phyloP scores from a whole-genome alignment of 768 basidiomycete species.

The Collybiopsis luxurians region DNA sequence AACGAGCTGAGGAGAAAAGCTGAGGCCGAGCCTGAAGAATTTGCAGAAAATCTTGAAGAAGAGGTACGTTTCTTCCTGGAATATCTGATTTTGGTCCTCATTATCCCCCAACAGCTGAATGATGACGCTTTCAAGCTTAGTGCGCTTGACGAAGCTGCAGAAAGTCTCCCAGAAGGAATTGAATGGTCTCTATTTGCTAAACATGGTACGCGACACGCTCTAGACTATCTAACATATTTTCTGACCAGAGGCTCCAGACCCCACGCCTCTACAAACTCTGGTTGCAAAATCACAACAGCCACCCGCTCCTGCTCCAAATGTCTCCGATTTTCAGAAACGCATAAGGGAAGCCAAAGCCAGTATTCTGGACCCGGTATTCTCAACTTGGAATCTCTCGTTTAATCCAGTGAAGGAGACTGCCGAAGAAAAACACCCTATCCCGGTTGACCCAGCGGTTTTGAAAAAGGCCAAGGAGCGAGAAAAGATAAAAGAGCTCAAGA shows the following conservation, averaged over 20 bases:
- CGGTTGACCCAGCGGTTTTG: slow-evolving; percentile 35
- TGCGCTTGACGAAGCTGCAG: slow-evolving; percentile 37
- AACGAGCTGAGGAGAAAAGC: slow-evolving; percentile 40
- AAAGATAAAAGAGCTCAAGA: slow-evolving; percentile 57
- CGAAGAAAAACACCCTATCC: slow-evolving; percentile 29
- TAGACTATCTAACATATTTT: not conserved
- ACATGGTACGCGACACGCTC: slow-evolving; percentile 40
- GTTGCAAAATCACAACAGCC: slow-evolving; percentile 29
- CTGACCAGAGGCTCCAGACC: slow-evolving; percentile 38
- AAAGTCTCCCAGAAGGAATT: slow-evolving; percentile 42
- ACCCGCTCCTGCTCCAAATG: slow-evolving; percentile 39
- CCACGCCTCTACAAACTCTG: slow-evolving; percentile 48
- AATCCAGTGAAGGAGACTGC: slow-evolving; percentile 34
- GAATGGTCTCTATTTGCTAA: slow-evolving; percentile 62
- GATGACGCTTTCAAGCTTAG: slow-evolving; percentile 35
- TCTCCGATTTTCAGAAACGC: slow-evolving; percentile 53
- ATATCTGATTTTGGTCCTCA: slow-evolving; percentile 1
- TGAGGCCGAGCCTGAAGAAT: slow-evolving; percentile 28
- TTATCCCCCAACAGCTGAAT: slow-evolving; percentile 24
- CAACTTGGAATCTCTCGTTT: slow-evolving; percentile 19
- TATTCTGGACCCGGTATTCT: slow-evolving; percentile 50
- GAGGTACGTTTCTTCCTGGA: slow-evolving; percentile 26
- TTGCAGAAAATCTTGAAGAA: slow-evolving; percentile 27
- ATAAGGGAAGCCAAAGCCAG: slow-evolving; percentile 49
- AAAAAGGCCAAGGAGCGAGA: slow-evolving; percentile 44